phyloP scores from a whole-genome alignment of 768 basidiomycete species.

The Thelephora aurantiotincta region DNA sequence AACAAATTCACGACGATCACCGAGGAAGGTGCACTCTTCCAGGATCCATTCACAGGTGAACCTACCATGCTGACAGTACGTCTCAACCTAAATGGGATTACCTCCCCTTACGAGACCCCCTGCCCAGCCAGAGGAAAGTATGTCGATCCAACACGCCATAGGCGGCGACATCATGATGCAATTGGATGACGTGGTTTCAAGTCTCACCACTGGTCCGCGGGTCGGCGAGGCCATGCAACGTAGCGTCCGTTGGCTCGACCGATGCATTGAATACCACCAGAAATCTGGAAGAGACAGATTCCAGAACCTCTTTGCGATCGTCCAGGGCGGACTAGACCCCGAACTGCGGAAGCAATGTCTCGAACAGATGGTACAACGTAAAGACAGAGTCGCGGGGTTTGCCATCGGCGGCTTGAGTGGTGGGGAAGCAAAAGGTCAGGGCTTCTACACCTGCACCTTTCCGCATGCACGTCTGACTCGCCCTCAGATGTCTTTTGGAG shows the following conservation, averaged over 20 bases:
- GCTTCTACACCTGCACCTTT: not conserved
- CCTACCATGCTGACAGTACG: slow-evolving; percentile 78
- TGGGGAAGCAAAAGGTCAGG: slow-evolving; percentile 77
- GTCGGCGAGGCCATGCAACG: slow-evolving; percentile 83
- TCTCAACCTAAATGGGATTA: slow-evolving; percentile 4
- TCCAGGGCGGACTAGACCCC: slow-evolving; percentile 76
- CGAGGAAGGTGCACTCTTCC: slow-evolving; percentile 78
- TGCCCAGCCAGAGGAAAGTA: slow-evolving; percentile 76
- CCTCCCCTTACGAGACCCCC: not conserved
- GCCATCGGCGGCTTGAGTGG: slow-evolving; percentile 87
- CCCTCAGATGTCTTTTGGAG: slow-evolving; percentile 69
- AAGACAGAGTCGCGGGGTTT: slow-evolving; percentile 70
- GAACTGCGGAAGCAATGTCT: slow-evolving; percentile 61
- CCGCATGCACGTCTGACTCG: slow-evolving; percentile 3
- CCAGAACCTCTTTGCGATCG: slow-evolving; percentile 86
- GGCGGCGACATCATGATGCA: slow-evolving; percentile 95
- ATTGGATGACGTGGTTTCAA: slow-evolving; percentile 75
- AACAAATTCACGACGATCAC: slow-evolving; percentile 78
- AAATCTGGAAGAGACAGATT: slow-evolving; percentile 43
- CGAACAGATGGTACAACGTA: slow-evolving; percentile 69
- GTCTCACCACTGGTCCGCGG: slow-evolving; percentile 65
- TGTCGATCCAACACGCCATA: slow-evolving; percentile 80
- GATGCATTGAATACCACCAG: slow-evolving; percentile 70
- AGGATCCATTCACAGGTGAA: slow-evolving; percentile 75
- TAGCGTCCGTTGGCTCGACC: slow-evolving; percentile 81